Conservation (phyloP, 2,329 filamentous ascomycete species). For the Ceratocystis cacaofunesta region DNA sequence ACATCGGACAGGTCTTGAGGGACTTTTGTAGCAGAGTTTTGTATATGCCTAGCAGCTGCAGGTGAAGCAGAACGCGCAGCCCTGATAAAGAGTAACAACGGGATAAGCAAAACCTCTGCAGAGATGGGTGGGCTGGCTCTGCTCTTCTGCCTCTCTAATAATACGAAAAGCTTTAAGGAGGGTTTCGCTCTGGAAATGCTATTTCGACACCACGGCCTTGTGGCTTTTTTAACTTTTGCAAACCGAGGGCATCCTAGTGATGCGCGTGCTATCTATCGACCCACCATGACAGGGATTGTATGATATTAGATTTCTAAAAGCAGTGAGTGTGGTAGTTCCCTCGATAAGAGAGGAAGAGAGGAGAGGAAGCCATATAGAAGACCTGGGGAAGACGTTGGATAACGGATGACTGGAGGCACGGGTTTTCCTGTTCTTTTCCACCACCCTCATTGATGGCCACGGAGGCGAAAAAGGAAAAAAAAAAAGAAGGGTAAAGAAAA, state of each 20-base stretch:
- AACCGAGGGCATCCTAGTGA: background rate
- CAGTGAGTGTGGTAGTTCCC: background rate
- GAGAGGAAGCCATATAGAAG: background rate
- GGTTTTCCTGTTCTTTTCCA: too few species aligned
- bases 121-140: too few species aligned
- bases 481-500: background rate
- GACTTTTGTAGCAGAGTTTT: background rate
- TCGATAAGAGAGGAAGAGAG: background rate
- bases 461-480: background rate
- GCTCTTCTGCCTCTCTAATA: too few species aligned
- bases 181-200: background rate
- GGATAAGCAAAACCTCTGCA: background rate
- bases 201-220: background rate
- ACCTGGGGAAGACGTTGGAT: background rate
- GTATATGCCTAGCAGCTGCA: background rate
- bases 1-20: background rate
- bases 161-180: too few species aligned
- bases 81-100: background rate
- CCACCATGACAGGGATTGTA: background rate
- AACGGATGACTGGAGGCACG: too few species aligned
- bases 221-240: background rate
- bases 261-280: background rate
- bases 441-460: background rate
- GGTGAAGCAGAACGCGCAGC: background rate
- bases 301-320: background rate